Percentiles rank a stretch among this genome's conserved stretches.
Conservation (phyloP, 768 basidiomycete species). For the Podaxis mareebaensis region DNA sequence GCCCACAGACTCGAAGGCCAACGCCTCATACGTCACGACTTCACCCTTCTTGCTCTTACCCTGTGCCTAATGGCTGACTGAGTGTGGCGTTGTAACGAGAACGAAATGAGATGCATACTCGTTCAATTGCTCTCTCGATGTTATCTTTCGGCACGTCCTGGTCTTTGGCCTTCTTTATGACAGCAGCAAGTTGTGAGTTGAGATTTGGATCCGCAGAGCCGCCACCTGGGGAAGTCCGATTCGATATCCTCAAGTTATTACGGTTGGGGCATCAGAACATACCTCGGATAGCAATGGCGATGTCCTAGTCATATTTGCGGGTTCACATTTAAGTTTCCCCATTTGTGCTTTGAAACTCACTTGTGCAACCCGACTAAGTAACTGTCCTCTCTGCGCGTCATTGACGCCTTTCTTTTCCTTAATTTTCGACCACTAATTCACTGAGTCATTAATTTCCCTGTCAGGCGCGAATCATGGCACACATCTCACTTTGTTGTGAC, state of each 20-base stretch:
- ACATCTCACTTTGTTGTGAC: conserved; percentile 43
- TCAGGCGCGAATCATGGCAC: neutral
- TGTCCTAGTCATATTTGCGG: conserved; percentile 46
- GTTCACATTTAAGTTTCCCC: neutral
- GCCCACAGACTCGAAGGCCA: conserved; percentile 59
- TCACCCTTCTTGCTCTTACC: conserved; percentile 51
- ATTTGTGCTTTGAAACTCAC: conserved; percentile 37
- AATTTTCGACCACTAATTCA: conserved; percentile 71
- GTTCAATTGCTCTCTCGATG: conserved; percentile 60
- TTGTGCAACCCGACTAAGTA: conserved; percentile 56
- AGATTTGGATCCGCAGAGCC: conserved; percentile 54
- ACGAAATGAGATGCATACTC: conserved; percentile 33
- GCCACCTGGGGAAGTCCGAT: conserved; percentile 40
- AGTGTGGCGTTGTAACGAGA: neutral
- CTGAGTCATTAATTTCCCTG: neutral
- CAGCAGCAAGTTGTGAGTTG: conserved; percentile 53
- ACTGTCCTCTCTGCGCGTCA: conserved; percentile 57
- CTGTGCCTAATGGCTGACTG: conserved; percentile 27
- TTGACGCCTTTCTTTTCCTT: conserved; percentile 68
- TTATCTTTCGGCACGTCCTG: conserved; percentile 69
- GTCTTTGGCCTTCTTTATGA: conserved; percentile 56
- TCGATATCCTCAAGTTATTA: conserved; percentile 9
- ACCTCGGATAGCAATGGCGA: conserved; percentile 63
- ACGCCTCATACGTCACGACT: conserved; percentile 58
- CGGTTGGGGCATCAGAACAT: conserved; percentile 20